Evolutionary conservation across 441 rosid genomes (phyloP).

Genomic region (Aleurites moluccanus): DNA sequence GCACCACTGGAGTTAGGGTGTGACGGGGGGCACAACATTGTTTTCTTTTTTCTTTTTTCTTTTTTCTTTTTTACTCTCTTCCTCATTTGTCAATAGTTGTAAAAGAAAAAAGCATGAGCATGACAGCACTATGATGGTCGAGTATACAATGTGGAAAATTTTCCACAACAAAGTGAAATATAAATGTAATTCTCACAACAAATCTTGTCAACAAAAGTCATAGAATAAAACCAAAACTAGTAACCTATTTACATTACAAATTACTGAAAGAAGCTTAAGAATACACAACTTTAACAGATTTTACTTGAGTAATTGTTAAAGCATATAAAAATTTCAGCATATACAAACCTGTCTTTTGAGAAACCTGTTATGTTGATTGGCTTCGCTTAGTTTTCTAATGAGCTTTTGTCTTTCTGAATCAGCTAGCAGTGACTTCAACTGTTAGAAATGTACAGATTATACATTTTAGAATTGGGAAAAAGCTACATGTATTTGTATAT

Average conservation of each 20-base stretch:
- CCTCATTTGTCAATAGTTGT: not conserved
- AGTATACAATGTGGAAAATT: not conserved
- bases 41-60: too few species aligned
- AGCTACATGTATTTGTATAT: not conserved
- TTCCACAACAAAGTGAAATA: not conserved
- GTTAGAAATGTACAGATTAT: conserved; percentile 17
- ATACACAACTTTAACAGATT: not conserved
- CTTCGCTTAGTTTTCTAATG: conserved; percentile 75
- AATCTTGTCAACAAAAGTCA: not conserved
- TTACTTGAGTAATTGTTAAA: not conserved
- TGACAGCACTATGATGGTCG: not conserved
- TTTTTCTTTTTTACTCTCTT: too few species aligned
- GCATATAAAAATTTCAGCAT: not conserved
- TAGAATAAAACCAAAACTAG: not conserved
- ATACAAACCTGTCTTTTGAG: conserved; percentile 78
- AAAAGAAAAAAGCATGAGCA: not conserved
- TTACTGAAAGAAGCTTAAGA: not conserved
- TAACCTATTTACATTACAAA: not conserved
- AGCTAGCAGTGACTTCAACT: conserved; percentile 66
- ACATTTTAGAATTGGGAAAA: not conserved
- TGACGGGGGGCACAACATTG: not conserved
- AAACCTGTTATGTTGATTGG: conserved; percentile 85
- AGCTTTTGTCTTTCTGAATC: conserved; percentile 79
- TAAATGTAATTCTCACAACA: not conserved
- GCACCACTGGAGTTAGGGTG: too few species aligned